Conservation (phyloP, 139 green algal species). For the Penium margaritaceum region DNA sequence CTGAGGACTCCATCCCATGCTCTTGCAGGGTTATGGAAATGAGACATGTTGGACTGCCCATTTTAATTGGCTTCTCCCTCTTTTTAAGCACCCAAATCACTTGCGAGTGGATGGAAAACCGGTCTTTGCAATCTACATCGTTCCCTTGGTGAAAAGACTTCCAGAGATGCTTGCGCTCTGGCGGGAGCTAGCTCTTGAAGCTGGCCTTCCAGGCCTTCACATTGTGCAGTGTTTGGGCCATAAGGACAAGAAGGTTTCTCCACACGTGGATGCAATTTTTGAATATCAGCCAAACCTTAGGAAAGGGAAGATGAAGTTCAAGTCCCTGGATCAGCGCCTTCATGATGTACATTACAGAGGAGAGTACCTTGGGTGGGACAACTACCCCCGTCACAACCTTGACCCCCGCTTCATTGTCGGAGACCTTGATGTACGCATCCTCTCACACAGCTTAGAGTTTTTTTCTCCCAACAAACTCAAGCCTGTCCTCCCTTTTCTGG, state of each 20-base stretch:
- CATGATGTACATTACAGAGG: slow-evolving; percentile 16
- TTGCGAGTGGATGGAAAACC: slow-evolving; percentile 13
- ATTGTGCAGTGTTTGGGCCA: slow-evolving; percentile 18
- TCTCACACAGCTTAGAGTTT: too few species aligned
- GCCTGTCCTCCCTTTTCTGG: too few species aligned
- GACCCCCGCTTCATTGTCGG: slow-evolving; percentile 4
- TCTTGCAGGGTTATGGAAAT: slow-evolving; percentile 15
- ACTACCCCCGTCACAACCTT: slow-evolving; percentile 20
- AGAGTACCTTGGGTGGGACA: slow-evolving; percentile 24
- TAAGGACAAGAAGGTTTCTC: slow-evolving; percentile 9
- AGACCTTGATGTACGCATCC: slow-evolving; percentile 27
- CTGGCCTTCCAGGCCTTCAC: slow-evolving; percentile 11
- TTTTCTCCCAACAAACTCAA: too few species aligned
- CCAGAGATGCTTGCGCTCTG: slow-evolving; percentile 6
- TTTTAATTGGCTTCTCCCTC: slow-evolving; percentile 20
- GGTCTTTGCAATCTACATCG: slow-evolving; percentile 19
- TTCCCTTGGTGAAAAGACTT: neutral
- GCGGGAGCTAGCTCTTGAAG: slow-evolving; percentile 9
- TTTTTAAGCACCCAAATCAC: slow-evolving; percentile 19
- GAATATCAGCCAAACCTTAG: slow-evolving; percentile 22
- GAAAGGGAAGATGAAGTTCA: neutral
- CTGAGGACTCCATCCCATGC: too few species aligned
- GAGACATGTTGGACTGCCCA: slow-evolving; percentile 19
- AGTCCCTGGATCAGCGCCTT: neutral
- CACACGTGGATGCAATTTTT: slow-evolving; percentile 15